These are phyloP conservation scores for Argentina anserina DNA, from an alignment of 306 rosid genomes.

Conservation along the genomic window DNA sequence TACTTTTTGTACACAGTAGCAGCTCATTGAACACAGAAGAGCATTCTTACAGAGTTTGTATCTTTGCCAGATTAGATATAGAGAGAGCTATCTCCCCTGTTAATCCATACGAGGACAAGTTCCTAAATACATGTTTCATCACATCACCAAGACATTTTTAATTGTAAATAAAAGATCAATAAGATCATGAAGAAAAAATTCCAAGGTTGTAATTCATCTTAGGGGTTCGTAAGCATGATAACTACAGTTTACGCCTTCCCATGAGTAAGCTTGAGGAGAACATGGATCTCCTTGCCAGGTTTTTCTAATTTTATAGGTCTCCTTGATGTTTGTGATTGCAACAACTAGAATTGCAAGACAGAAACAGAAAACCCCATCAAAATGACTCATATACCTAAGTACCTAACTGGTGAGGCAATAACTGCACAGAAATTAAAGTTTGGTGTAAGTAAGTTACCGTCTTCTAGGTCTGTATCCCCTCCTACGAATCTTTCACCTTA, in stretches of 20 bases:
- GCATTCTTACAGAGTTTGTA: conserved; percentile 39
- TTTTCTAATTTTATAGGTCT: conserved; percentile 24
- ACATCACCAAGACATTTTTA: conserved; percentile 9
- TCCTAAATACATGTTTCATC: neutral
- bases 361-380: neutral
- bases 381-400: neutral
- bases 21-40: neutral
- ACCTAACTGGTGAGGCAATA: neutral
- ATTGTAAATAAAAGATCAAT: neutral
- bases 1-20: too few relatives aligned
- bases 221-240: conserved; percentile 9
- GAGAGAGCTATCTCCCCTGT: conserved; percentile 11
- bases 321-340: conserved; percentile 40
- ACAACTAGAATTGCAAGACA: conserved; percentile 22
- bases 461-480: conserved; percentile 2
- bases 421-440: neutral
- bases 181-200: neutral
- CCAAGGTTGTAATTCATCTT: conserved; percentile 20
- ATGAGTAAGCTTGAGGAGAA: conserved; percentile 30
- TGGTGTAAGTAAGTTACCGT: neutral
- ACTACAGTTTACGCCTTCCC: conserved; percentile 49
- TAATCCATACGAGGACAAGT: conserved; percentile 6
- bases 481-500: neutral
- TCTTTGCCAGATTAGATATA: conserved; percentile 26
- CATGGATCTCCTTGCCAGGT: conserved; percentile 65